Percentiles rank a stretch among this genome's conserved stretches.
phyloP scores from a whole-genome alignment of 176 grass and related monocot species.

The Triticum urartu region DNA sequence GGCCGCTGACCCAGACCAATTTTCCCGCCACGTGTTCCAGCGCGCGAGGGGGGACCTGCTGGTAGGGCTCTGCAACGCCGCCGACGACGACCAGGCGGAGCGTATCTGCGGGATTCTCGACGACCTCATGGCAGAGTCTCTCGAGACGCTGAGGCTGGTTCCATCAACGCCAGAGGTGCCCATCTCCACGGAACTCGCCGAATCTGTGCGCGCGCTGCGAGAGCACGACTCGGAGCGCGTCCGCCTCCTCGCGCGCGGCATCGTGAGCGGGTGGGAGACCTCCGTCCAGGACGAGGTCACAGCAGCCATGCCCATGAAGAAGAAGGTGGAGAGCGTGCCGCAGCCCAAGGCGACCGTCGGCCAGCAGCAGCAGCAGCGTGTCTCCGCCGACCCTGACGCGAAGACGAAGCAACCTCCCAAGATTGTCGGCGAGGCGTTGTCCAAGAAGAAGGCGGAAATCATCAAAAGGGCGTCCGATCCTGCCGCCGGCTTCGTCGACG shows the following conservation, averaged over 20 bases:
- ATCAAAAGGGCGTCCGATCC: no score
- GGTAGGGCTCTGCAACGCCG: not conserved
- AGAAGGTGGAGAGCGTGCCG: no score
- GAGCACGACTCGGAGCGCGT: conserved; percentile 9
- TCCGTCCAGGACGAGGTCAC: not conserved
- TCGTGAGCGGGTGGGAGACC: not conserved
- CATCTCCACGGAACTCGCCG: not conserved
- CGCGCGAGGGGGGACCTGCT: not conserved
- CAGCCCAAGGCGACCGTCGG: no score
- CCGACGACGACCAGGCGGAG: not conserved
- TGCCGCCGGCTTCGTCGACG: no score
- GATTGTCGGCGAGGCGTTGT: no score
- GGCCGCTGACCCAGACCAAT: not conserved
- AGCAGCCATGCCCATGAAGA: no score
- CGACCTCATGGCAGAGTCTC: not conserved
- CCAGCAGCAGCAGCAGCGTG: no score
- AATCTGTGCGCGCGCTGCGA: not conserved
- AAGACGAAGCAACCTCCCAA: no score
- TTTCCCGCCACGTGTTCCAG: not conserved
- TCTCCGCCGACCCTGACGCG: no score
- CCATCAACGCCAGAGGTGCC: not conserved
- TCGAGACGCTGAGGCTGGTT: no score
- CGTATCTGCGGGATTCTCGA: not conserved
- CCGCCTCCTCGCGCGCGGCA: conserved; percentile 7
- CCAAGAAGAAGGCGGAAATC: no score